phyloP scores from a whole-genome alignment of 1,139 yeast species.

The Suhomyces terraborum region DNA sequence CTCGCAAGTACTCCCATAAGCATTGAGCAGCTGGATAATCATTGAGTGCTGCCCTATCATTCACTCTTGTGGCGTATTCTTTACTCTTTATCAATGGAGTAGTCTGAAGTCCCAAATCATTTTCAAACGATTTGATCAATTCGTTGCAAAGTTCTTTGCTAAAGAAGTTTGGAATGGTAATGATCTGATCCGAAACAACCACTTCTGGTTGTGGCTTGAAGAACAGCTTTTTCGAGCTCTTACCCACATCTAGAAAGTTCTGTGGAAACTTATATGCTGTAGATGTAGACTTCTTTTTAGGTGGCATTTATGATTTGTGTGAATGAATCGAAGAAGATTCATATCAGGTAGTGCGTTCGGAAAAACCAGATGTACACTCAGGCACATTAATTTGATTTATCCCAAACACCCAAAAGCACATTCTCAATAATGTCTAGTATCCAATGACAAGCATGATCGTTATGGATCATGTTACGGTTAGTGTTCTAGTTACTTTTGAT shows the following conservation, averaged over 20 bases:
- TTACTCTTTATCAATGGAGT: constrained; percentile 52
- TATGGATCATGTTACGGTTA: too few relatives aligned
- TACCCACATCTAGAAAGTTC: constrained; percentile 25
- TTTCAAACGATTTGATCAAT: constrained; percentile 41
- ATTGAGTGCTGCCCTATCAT: constrained; percentile 51
- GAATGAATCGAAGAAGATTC: too few relatives aligned
- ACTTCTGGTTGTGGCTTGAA: constrained; percentile 39
- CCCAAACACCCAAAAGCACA: too few relatives aligned
- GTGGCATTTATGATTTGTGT: constrained; percentile 18
- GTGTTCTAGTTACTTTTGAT: too few relatives aligned
- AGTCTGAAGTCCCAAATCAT: constrained; percentile 41
- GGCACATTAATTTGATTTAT: too few relatives aligned
- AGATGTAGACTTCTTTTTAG: constrained; percentile 11
- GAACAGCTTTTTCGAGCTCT: constrained; percentile 27
- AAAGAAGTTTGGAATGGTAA: constrained; percentile 50
- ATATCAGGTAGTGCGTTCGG: constrained; percentile 3
- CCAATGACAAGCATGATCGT: too few relatives aligned
- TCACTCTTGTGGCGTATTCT: constrained; percentile 60
- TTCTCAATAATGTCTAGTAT: background rate
- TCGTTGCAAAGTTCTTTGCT: constrained; percentile 44
- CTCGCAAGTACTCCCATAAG: constrained; percentile 48
- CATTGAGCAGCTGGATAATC: constrained; percentile 42
- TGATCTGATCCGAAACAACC: constrained; percentile 44
- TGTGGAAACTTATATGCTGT: constrained; percentile 32
- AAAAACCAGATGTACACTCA: background rate